phyloP scores from a whole-genome alignment of 257 asterid genomes.

The Verbascum thapsus region DNA sequence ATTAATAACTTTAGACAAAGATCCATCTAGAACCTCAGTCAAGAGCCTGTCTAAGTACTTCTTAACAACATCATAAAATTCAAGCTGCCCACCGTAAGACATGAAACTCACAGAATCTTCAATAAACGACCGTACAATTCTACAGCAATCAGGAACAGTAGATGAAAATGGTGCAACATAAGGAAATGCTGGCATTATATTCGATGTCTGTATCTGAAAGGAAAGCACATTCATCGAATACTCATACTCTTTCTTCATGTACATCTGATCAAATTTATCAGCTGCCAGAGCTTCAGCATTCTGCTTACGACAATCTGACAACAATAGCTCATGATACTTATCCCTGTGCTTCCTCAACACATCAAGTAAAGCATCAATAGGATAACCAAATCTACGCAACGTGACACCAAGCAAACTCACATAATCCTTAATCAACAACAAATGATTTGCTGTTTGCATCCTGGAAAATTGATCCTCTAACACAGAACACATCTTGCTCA shows the following conservation, averaged over 20 bases:
- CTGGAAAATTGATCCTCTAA: slow-evolving; percentile 96
- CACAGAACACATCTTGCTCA: slow-evolving; percentile 92
- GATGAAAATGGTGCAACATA: slow-evolving; percentile 92
- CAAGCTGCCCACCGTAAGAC: slow-evolving; percentile 96
- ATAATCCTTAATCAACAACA: slow-evolving; percentile 92
- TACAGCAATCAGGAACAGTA: slow-evolving; percentile 93
- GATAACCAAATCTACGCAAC: slow-evolving; percentile 85
- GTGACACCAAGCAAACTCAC: slow-evolving; percentile 96
- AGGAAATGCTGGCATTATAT: slow-evolving; percentile 95
- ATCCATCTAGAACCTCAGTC: slow-evolving; percentile 85
- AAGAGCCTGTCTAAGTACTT: slow-evolving; percentile 90
- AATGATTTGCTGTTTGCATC: slow-evolving; percentile 97
- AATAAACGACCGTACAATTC: slow-evolving; percentile 89
- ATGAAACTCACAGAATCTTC: slow-evolving; percentile 95
- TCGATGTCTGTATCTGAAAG: slow-evolving; percentile 90
- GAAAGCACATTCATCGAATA: slow-evolving; percentile 90
- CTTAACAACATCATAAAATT: slow-evolving; percentile 83
- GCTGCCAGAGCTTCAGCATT: slow-evolving; percentile 85
- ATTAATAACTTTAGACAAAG: slow-evolving; percentile 67
- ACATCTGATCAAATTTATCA: slow-evolving; percentile 97
- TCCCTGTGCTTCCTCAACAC: slow-evolving; percentile 93
- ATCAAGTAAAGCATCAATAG: slow-evolving; percentile 88
- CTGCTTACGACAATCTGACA: slow-evolving; percentile 94
- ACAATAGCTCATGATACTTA: slow-evolving; percentile 84
- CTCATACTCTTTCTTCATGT: slow-evolving; percentile 96